phyloP scores from a whole-genome alignment of 495 filamentous ascomycete species.

The Ramalina intermedia region DNA sequence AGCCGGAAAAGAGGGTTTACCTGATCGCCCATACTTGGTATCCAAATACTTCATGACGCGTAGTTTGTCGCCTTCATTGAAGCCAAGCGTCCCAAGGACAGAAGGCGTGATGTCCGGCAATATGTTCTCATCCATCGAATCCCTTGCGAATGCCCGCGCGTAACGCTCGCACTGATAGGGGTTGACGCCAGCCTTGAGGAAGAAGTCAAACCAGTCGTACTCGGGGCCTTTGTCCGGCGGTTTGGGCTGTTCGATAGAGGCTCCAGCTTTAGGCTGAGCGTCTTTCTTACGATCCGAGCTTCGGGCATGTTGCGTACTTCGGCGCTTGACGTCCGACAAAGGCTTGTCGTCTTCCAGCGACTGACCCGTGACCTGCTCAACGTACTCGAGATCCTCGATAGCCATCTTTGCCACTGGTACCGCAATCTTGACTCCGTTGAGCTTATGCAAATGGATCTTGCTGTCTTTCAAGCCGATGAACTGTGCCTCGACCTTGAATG shows the following conservation, averaged over 20 bases:
- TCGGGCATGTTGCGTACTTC: constrained; percentile 16
- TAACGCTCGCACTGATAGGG: constrained; percentile 90
- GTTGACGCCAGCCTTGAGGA: constrained; percentile 78
- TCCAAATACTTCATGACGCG: constrained; percentile 87
- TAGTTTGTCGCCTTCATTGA: constrained; percentile 93
- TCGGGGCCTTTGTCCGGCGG: constrained; percentile 40
- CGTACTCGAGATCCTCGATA: constrained; percentile 83
- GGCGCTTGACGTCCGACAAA: constrained; percentile 56
- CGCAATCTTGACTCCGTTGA: constrained; percentile 95
- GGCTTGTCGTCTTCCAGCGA: constrained; percentile 96
- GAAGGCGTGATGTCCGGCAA: constrained; percentile 73
- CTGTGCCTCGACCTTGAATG: constrained; percentile 94
- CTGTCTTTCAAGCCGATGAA: constrained; percentile 88
- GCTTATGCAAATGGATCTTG: constrained; percentile 95
- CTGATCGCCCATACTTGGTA: constrained; percentile 55
- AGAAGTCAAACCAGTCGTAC: constrained; percentile 99
- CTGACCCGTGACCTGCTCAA: constrained; percentile 70
- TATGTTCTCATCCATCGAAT: constrained; percentile 90
- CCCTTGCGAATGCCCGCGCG: constrained; percentile 68
- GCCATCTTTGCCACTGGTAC: constrained; percentile 94
- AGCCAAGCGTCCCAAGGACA: constrained; percentile 67
- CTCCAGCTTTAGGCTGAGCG: constrained; percentile 32
- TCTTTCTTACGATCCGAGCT: constrained; percentile 17
- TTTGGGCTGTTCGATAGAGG: constrained; percentile 31
- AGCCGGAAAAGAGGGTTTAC: constrained; percentile 41